Percentiles rank a stretch among this genome's conserved stretches.
Conservation (phyloP, 176 grass and related monocot genomes). For the Triticum urartu region DNA sequence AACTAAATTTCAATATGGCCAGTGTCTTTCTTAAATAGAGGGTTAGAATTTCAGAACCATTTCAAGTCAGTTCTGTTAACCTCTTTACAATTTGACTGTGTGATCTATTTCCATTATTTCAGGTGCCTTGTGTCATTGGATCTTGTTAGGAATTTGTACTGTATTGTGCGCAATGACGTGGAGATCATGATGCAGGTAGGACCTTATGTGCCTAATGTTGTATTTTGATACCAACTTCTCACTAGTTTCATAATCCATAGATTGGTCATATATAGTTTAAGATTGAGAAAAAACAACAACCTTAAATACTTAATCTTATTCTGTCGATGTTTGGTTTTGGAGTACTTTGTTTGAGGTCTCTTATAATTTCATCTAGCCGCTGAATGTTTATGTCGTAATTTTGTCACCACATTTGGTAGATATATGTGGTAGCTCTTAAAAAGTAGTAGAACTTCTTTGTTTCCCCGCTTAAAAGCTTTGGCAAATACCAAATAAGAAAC, state of each 20-base stretch:
- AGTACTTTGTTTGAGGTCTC: background rate
- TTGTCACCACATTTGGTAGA: background rate
- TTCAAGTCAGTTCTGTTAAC: background rate
- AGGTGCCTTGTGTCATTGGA: constrained; percentile 62
- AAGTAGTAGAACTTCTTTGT: background rate
- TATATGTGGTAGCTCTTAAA: background rate
- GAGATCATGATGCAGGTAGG: constrained; percentile 77
- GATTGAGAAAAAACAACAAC: background rate
- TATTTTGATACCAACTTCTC: constrained; percentile 7
- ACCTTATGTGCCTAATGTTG: background rate
- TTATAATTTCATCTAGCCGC: background rate
- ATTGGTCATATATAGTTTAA: background rate
- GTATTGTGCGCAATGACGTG: constrained; percentile 53
- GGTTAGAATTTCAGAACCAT: background rate
- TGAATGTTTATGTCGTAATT: background rate
- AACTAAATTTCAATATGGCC: background rate
- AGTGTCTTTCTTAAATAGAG: background rate
- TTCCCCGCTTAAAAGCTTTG: background rate
- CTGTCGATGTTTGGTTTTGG: background rate
- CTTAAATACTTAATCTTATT: background rate
- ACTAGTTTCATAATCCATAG: background rate
- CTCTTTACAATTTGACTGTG: background rate
- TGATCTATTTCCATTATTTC: constrained; percentile 6
- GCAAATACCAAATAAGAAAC: background rate
- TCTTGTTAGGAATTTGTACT: constrained; percentile 63